phyloP scores from a whole-genome alignment of 176 grass and related monocot species.

The Cenchrus americanus region DNA sequence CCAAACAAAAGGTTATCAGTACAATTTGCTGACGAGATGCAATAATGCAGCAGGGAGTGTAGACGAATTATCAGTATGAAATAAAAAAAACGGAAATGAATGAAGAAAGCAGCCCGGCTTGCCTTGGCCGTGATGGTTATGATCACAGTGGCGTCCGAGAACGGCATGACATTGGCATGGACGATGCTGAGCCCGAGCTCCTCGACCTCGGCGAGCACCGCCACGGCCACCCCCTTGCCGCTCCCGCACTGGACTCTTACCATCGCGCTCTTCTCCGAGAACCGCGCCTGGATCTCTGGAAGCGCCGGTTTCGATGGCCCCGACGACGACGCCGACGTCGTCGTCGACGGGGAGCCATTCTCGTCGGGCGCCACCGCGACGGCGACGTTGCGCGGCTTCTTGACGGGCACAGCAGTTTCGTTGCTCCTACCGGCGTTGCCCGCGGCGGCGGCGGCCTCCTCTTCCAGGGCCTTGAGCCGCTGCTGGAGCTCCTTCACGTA shows the following conservation, averaged over 20 bases:
- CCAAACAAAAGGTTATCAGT: not conserved
- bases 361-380: conserved; percentile 4
- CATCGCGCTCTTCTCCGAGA: conserved; percentile 51
- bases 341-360: not conserved
- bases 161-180: conserved; percentile 66
- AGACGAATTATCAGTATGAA: not conserved
- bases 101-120: conserved; percentile 13
- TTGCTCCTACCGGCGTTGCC: conserved; percentile 11
- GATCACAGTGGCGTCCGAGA: conserved; percentile 36
- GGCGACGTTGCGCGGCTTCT: conserved; percentile 35
- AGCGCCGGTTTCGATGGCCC: not conserved
- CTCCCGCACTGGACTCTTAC: conserved; percentile 57
- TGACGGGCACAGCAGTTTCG: conserved; percentile 43
- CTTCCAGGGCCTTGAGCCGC: conserved; percentile 55
- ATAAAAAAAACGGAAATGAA: not conserved
- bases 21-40: not conserved
- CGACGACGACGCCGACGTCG: not conserved
- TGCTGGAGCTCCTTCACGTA: conserved; percentile 71
- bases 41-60: not conserved
- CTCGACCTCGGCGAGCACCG: conserved; percentile 56
- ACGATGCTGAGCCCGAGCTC: conserved; percentile 52
- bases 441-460: not conserved
- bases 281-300: conserved; percentile 57
- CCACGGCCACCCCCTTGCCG: conserved; percentile 48
- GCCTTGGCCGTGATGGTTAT: conserved; percentile 70